Percentiles rank a stretch among this genome's conserved stretches.
Conservation (phyloP, 202 grass and related monocot species). For the Saccharum hybrid region DNA sequence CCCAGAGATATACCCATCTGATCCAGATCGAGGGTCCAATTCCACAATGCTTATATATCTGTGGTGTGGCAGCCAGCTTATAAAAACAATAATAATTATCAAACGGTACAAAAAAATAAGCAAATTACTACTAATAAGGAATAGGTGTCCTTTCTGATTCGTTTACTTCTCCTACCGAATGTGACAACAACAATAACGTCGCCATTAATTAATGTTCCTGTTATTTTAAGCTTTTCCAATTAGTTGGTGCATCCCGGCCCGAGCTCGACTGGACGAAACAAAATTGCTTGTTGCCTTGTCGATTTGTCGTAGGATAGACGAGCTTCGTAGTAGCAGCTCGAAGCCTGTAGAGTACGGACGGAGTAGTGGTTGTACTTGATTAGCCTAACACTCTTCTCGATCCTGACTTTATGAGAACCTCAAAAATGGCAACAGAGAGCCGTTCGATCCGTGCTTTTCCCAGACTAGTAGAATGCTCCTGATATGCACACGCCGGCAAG, state of each 20-base stretch:
- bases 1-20: neutral
- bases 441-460: neutral
- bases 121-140: neutral
- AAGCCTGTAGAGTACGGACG: neutral
- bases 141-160: neutral
- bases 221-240: neutral
- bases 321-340: neutral
- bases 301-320: neutral
- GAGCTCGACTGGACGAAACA: neutral
- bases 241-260: neutral
- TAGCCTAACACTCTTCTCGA: neutral
- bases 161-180: conserved; percentile 30
- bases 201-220: neutral
- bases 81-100: neutral
- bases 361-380: neutral
- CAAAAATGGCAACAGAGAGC: neutral
- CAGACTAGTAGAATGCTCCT: neutral
- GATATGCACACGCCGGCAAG: neutral
- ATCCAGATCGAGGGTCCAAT: neutral
- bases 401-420: neutral
- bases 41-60: neutral
- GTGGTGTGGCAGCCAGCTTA: neutral
- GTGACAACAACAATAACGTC: neutral
- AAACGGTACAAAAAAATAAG: neutral
- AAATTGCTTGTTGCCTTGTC: conserved; percentile 15